Evolutionary conservation across 345 rosid genomes (phyloP).

Genomic region (Firmiana major): DNA sequence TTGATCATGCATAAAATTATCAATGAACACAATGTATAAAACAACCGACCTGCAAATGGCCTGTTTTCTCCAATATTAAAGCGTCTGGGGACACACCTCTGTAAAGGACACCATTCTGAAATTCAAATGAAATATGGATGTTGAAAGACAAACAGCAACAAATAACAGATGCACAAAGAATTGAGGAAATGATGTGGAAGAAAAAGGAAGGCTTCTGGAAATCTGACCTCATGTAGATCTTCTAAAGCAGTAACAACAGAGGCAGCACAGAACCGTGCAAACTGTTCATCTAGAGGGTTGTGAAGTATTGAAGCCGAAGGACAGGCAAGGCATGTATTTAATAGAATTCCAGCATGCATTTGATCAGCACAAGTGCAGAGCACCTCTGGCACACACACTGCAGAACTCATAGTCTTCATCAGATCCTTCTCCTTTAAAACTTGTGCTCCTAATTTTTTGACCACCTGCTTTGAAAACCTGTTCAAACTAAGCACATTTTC

Average conservation of each 20-base stretch:
- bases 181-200: not conserved
- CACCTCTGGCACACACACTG: conserved; percentile 65
- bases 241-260: conserved; percentile 68
- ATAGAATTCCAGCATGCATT: conserved; percentile 59
- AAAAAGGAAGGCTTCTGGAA: conserved; percentile 11
- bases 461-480: conserved; percentile 78
- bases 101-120: conserved; percentile 69
- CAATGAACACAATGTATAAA: not conserved
- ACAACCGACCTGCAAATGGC: conserved; percentile 64
- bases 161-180: not conserved
- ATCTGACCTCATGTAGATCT: conserved; percentile 66
- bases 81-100: conserved; percentile 83
- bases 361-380: conserved; percentile 66
- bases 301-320: conserved; percentile 76
- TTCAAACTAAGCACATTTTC: conserved; percentile 67
- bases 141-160: not conserved
- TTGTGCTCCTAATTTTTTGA: conserved; percentile 68
- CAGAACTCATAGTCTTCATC: conserved; percentile 56
- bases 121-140: conserved; percentile 23
- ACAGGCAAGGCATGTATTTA: conserved; percentile 68
- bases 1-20: not conserved
- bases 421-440: conserved; percentile 77
- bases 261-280: conserved; percentile 71
- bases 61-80: conserved; percentile 78
- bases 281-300: conserved; percentile 66